Percentiles rank a stretch among this genome's conserved stretches.
These are phyloP conservation scores for Phytophthora fragariaefolia DNA, from an alignment of 352 stramenopile genomes.

Conservation along the genomic window DNA sequence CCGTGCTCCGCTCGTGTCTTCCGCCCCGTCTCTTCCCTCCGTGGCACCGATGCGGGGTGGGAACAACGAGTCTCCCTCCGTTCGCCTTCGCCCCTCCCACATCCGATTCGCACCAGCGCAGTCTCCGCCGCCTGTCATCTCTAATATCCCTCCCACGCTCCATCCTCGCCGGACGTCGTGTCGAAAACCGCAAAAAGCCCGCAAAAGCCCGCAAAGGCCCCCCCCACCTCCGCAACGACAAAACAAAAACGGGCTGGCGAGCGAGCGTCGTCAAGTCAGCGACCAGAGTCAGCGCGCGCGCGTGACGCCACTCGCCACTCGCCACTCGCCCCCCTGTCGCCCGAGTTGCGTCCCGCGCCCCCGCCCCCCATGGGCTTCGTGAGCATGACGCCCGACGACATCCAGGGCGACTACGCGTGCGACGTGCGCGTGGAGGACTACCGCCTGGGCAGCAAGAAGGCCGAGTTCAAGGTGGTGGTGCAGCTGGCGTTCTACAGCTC, in stretches of 20 bases:
- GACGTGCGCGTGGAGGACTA: constrained; percentile 71
- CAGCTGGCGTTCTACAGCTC: constrained; percentile 79
- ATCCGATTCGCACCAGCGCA: background rate
- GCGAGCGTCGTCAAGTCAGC: constrained; percentile 2
- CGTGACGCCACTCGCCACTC: background rate
- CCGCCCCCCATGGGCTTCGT: constrained; percentile 25
- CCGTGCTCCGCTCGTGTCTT: no score
- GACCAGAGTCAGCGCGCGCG: background rate
- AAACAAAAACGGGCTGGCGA: no score
- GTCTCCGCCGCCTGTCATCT: no score
- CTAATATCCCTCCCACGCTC: background rate
- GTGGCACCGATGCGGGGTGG: background rate
- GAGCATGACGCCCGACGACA: constrained; percentile 82
- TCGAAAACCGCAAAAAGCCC: background rate
- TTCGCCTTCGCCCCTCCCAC: background rate
- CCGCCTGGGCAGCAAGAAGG: constrained; percentile 72
- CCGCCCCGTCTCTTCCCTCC: background rate
- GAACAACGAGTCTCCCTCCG: background rate
- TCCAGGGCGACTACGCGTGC: constrained; percentile 79
- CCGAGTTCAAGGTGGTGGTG: constrained; percentile 84
- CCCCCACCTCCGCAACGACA: no score
- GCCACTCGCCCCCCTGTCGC: no score
- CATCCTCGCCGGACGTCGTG: background rate
- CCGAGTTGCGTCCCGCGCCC: no score
- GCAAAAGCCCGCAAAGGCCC: no score